Base-by-base conservation (phyloP, 1,284 basidiomycete species). In the Ceratobasidium sp. region DNA sequence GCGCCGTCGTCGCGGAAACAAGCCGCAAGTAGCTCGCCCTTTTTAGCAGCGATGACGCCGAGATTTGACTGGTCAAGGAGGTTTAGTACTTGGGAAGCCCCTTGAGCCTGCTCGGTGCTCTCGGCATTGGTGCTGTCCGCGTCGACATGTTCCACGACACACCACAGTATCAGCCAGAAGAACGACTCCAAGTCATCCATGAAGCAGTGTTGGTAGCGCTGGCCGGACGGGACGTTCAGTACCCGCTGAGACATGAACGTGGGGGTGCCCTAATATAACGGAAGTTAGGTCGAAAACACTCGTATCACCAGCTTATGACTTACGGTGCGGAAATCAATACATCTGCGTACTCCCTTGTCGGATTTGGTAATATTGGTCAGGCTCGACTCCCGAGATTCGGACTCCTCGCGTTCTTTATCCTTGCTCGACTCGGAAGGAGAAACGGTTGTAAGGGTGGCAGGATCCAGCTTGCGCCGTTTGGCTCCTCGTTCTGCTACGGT, bases 141-240 rank as follows among this genome's bases (percentile, higher is more conserved):
- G 50, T 52, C 50, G 50, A 52, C n/a, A 23, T 44, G 62, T 41
- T 65, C 30, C 35, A 65, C 35, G 12, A 65, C 62, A 27, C 62
- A 65, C 62, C 62, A 65, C 10, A 35, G 44, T 10, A 65, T 38
- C 10, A 65, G 14, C 62, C 62, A 65, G 38, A 65, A 65, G 62
- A 65, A 65, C 62, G 62, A 65, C 62, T 65, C 38, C 35, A 65
- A 41, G 38, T 65, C 62, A 23, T 65, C 62, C 62, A 65, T 65
- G 62, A 65, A 65, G 35, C 23, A 46, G n/a, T 65, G 62, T 33
- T 38, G 27, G n/a, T 65, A 65, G 35, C 33, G 62, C n/a, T 35
- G n/a, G 7, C 62, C 62, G 7, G 44, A 7, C 1, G 35, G n/a
- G 20, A 65, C n/a, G 10, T n/a, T 38, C n/a, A 65, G 38, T 6